phyloP scores from a whole-genome alignment of 1,139 yeast genomes.

The Debaryomyces nepalensis region DNA sequence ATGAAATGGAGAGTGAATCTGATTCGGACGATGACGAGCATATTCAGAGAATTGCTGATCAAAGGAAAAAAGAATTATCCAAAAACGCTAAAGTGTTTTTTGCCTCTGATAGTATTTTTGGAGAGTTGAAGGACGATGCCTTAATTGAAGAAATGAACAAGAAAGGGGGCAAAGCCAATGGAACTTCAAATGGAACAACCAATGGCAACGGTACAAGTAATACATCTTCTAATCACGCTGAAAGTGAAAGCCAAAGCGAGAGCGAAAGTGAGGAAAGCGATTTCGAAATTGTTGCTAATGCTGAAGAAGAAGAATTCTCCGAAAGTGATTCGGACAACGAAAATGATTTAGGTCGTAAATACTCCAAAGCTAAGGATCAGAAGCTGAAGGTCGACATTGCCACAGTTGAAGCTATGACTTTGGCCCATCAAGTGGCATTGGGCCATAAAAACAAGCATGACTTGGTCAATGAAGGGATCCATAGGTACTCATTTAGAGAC shows the following conservation, averaged over 20 bases:
- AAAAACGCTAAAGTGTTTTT: slow-evolving; percentile 77
- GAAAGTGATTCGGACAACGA: slow-evolving; percentile 54
- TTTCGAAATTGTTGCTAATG: slow-evolving; percentile 60
- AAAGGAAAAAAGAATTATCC: slow-evolving; percentile 60
- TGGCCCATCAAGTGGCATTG: slow-evolving; percentile 93
- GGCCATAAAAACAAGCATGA: slow-evolving; percentile 87
- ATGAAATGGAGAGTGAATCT: slow-evolving; percentile 48
- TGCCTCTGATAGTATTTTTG: slow-evolving; percentile 74
- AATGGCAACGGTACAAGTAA: not conserved
- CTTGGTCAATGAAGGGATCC: slow-evolving; percentile 86
- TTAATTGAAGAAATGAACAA: slow-evolving; percentile 35
- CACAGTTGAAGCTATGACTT: slow-evolving; percentile 96
- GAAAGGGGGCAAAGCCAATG: slow-evolving; percentile 13
- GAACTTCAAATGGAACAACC: slow-evolving; percentile 7
- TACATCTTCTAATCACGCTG: no score
- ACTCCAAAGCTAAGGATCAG: slow-evolving; percentile 48
- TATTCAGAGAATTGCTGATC: slow-evolving; percentile 61
- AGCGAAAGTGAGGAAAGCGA: slow-evolving; percentile 24
- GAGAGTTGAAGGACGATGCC: slow-evolving; percentile 57
- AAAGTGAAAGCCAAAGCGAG: slow-evolving; percentile 25
- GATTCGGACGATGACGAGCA: slow-evolving; percentile 79
- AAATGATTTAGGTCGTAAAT: slow-evolving; percentile 37
- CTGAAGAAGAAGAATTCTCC: slow-evolving; percentile 39
- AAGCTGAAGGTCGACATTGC: slow-evolving; percentile 76
- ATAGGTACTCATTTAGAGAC: slow-evolving; percentile 90